These are phyloP conservation scores for Priceomyces haplophilus DNA, from an alignment of 805 yeast species.

Conservation along the genomic window DNA sequence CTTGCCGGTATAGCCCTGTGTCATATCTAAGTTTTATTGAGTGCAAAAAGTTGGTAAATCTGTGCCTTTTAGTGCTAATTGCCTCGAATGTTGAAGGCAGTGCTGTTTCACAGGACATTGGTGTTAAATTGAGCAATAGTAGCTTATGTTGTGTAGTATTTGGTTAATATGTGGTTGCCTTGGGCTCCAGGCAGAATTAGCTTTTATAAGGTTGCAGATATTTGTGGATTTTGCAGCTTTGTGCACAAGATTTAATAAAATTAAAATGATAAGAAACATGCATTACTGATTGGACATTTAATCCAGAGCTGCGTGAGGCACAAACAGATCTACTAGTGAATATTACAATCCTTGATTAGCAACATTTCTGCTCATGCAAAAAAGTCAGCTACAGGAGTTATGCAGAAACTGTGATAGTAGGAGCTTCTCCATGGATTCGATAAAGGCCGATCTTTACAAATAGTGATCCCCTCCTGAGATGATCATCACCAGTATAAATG, in stretches of 20 bases:
- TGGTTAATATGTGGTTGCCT: neutral
- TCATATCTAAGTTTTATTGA: neutral
- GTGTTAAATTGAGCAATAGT: neutral
- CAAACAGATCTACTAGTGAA: too few species aligned
- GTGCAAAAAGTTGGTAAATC: neutral
- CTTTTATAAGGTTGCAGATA: neutral
- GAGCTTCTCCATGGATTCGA: too few species aligned
- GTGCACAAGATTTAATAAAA: neutral
- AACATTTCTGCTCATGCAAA: too few species aligned
- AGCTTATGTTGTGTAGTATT: neutral
- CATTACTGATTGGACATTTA: too few species aligned
- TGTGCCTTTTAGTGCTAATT: neutral
- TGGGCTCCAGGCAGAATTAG: neutral
- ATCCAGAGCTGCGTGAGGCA: too few species aligned
- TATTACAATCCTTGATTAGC: too few species aligned
- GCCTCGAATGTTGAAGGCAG: neutral
- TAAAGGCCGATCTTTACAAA: too few species aligned
- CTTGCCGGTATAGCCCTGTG: neutral
- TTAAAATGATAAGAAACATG: neutral
- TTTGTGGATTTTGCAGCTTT: constrained; percentile 6
- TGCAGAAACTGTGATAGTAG: too few species aligned
- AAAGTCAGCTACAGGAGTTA: too few species aligned
- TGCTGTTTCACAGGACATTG: neutral
- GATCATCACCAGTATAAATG: too few species aligned
- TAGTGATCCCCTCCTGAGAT: too few species aligned